Base-by-base conservation (phyloP, 352 stramenopile species). In the Globisporangium heterothallicum region DNA sequence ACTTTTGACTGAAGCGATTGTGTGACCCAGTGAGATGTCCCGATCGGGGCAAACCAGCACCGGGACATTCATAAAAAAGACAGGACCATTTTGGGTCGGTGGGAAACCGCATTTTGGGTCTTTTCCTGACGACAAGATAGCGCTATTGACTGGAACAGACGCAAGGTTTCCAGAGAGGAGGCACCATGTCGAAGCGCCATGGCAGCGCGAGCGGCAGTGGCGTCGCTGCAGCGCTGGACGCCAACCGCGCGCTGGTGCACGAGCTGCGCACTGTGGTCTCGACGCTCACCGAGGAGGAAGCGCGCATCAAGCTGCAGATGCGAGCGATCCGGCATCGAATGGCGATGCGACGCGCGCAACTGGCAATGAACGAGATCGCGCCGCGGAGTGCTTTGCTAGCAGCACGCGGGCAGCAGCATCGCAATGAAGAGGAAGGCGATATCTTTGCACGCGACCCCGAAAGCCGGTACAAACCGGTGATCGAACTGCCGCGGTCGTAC, bases 341-440 rank as follows among this genome's bases (percentile, higher is more conserved):
- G 53, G 79, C 77, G 53, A 54, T 80, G 36, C 63, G 62, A 16
- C 63, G 79, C 32, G 73, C 77, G 29, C 58, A 84, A n/a, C 63
- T 57, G 25, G 74, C 79, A 1, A 77, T 87, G 61, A 53, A 67
- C 38, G 45, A 22, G 21, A 27, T 59, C 4, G 43, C 38, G 25
- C 26, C 35, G 50, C 18, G 19, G 16, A 4, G 34, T n/a, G 3
- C 44, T 19, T 16, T 10, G 8, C 6, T 18, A 38, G 32, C 32
- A 16, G 32, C 32, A 16, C 32, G 1, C 2, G 53, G 61, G 10
- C 55, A 84, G 1, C 22, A 74, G 24, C 49, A 54, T 14, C 40
- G 4, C 3, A 6, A 12, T 2, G 12, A 21, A 22, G 22, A 26
- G 8, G 45, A 61, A 2, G 53, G 21, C 26, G 51, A 49, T 21